Evolutionary conservation across 768 basidiomycete species (phyloP).

Genomic region (Pulveroboletus sp.): DNA sequence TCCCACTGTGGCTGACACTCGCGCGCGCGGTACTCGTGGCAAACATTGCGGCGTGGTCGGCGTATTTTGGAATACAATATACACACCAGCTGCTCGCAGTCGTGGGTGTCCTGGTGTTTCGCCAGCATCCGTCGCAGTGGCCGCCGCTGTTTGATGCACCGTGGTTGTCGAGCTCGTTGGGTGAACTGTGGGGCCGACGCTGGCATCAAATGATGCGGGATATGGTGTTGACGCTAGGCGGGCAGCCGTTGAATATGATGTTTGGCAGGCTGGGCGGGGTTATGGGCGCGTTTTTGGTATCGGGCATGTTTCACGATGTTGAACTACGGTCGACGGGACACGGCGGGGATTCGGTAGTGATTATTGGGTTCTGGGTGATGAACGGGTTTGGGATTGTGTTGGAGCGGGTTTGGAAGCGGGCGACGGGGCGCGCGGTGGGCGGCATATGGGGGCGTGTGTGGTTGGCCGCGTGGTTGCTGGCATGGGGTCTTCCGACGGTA

Average conservation of each 20-base stretch:
- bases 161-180: conserved; percentile 54
- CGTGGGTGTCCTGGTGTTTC: conserved; percentile 43
- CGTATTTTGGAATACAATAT: conserved; percentile 46
- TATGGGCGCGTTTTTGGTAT: conserved; percentile 56
- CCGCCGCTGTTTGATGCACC: conserved; percentile 61
- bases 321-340: conserved; percentile 54
- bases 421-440: conserved; percentile 41
- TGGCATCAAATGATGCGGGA: conserved; percentile 72
- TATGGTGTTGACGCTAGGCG: conserved; percentile 50
- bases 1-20: conserved; percentile 32
- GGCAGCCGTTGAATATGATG: conserved; percentile 39
- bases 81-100: conserved; percentile 42
- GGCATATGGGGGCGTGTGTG: conserved; percentile 51
- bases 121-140: conserved; percentile 52
- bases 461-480: conserved; percentile 46
- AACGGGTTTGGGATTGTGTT: conserved; percentile 52
- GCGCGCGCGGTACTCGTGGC: conserved; percentile 43
- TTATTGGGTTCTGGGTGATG: conserved; percentile 53
- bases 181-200: conserved; percentile 57
- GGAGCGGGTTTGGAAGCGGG: conserved; percentile 44
- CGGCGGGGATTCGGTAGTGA: conserved; percentile 40
- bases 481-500: conserved; percentile 45
- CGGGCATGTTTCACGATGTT: conserved; percentile 55
- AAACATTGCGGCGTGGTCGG: conserved; percentile 38
- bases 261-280: conserved; percentile 50